Evolutionary conservation across 495 filamentous ascomycete species (phyloP).

Genomic region (Margaritispora aquatica): DNA sequence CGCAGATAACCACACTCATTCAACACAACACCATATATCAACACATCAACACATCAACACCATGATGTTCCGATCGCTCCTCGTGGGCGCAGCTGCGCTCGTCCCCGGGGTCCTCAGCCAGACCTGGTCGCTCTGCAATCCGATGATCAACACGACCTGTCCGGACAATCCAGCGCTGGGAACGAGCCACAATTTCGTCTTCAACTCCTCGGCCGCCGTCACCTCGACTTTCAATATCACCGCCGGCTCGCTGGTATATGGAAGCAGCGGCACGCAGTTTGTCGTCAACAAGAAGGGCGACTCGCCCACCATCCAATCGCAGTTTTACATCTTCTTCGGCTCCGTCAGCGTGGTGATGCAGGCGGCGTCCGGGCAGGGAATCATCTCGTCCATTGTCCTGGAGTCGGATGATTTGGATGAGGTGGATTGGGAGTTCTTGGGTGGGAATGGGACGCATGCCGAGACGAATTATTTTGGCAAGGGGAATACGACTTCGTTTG

Average conservation of each 20-base stretch:
- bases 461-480: conserved; percentile 89
- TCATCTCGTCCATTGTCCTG: conserved; percentile 78
- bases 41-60: no score
- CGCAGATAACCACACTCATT: no score
- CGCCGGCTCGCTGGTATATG: conserved; percentile 49
- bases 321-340: conserved; percentile 77
- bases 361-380: conserved; percentile 63
- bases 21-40: no score
- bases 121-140: conserved; percentile 63
- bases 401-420: conserved; percentile 84
- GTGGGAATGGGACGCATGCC: conserved; percentile 52
- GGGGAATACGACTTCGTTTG: conserved; percentile 57
- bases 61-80: conserved; percentile 18
- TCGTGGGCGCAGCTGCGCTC: conserved; percentile 20
- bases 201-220: conserved; percentile 49
- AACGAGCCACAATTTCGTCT: conserved; percentile 51
- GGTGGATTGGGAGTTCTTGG: conserved; percentile 85
- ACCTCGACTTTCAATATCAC: conserved; percentile 54
- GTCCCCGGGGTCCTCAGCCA: conserved; percentile 45
- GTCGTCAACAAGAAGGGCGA: conserved; percentile 64
- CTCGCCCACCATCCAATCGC: conserved; percentile 65
- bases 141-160: conserved; percentile 36
- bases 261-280: conserved; percentile 57
- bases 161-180: conserved; percentile 39
- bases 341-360: conserved; percentile 65